Base-by-base conservation (phyloP, 2,329 filamentous ascomycete species). In the Phaeosphaeria sp. region DNA sequence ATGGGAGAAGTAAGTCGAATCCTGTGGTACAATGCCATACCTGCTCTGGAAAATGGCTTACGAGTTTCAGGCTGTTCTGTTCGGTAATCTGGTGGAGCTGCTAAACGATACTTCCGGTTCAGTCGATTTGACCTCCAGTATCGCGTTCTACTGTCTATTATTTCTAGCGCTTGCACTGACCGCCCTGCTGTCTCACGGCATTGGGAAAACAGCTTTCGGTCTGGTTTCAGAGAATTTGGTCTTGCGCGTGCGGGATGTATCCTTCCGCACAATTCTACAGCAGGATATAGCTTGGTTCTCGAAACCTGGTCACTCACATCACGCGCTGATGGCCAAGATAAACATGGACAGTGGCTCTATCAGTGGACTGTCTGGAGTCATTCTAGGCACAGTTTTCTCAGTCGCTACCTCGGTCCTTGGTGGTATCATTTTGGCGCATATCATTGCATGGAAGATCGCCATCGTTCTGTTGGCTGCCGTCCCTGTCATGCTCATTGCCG, bases 221-320 rank as follows among this genome's bases (percentile, higher is more conserved):
- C 64, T 81, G 9, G 80, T 81, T 1, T 82, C 82, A 1, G 79
- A 82, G 24, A 77, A 79, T 33, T 70, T 83, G 21, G 77, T 81
- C 6, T 70, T 77, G 17, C 76, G 80, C 13, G 76, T 83, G 13
- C 77, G 81, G 43, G 77, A 79, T 33, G 64, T 77, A 5, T 80
- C 81, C 2, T 76, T 88, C 54, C 76, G 80, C 47, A 83, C 82
- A 49, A 82, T 85, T 1, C 76, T 88, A 6, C 78, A 81, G 20
- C 85, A 87, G 65, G 83, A 86, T 57, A 83, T 87, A 70, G 60
- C 76, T 9, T 84, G 81, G 81, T 83, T 82, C 52, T 77, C 79
- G 7, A 70, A 73, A 43, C 74, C 77, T 6, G 78, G 77, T 1
- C 78, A 79, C 39, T 79, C 77, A 8, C 76, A 80, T 8, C 77